Base-by-base conservation (phyloP, 257 asterid genomes). In the Solanum sejunctum region DNA sequence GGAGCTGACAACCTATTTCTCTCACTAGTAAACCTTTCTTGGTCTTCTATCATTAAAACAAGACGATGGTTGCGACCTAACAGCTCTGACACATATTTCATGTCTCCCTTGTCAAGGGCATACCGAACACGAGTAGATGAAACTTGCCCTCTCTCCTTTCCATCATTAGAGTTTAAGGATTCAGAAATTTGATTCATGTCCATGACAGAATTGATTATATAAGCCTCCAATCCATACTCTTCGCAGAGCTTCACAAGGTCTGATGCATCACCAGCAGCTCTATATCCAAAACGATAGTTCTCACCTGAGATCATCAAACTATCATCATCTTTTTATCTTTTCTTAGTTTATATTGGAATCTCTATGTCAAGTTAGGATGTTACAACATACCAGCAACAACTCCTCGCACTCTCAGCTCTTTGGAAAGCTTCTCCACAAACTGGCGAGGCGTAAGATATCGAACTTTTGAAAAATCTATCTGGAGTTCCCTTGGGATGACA, bases 61-160 rank as follows among this genome's bases (percentile, higher is more conserved):
- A 95, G 93, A 43, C 98, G 97, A 73, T 96, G 99, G 80, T 58
- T 90, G 60, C 99, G 97, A 52, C 99, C 99, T 88, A 96, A 86
- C 60, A 96, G 93, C 87, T 95, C 92, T 0, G 98, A 91, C 43
- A 93, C 98, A 81, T 96, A 96, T 70, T 85, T 84, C 98, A 93
- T 93, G 86, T 95, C 94, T 7, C 99, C 98, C 8, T 89, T 87
- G 69, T 95, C 91, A 43, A 96, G 97, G 0, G 98, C 99, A 43
- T 86, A 89, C 45, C 99, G 95, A 36, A 96, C 98, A 82, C 98
- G 93, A 82, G 99, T 95, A 36, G 99, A 96, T 39, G 99, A 96
- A 57, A 95, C 99, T 86, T 95, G 99, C 10, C 99, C 99, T 86
- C 84, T 88, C 85, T 96, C 99, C 61, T 93, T 89, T 39, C 94